A percentile compares a stretch with the other conserved stretches of the same genome.
phyloP scores from a whole-genome alignment of 2,329 filamentous ascomycete species.

The Aureobasidium sp. region DNA sequence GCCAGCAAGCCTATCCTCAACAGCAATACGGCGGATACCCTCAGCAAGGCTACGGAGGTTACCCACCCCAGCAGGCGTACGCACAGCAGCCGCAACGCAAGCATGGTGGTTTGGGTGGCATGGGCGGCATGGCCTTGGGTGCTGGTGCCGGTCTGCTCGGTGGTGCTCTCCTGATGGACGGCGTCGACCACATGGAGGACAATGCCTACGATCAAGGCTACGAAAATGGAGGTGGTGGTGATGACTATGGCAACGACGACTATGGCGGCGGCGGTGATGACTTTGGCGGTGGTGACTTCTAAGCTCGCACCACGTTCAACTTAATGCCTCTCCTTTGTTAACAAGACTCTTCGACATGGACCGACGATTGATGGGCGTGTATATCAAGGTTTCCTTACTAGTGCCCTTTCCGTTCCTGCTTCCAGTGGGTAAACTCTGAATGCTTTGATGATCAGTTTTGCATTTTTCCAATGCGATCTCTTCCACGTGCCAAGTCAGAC shows the following conservation, averaged over 20 bases:
- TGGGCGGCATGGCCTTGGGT: slow-evolving; percentile 42
- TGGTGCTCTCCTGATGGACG: slow-evolving; percentile 63
- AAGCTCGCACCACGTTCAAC: not conserved
- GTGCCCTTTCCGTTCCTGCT: not conserved
- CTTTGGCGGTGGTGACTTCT: slow-evolving; percentile 17
- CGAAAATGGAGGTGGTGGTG: slow-evolving; percentile 18
- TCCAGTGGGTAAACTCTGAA: not conserved
- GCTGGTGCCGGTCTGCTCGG: slow-evolving; percentile 68
- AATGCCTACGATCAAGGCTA: slow-evolving; percentile 42
- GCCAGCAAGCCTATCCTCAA: slow-evolving; percentile 21
- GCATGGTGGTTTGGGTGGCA: slow-evolving; percentile 25
- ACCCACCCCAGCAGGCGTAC: slow-evolving; percentile 20
- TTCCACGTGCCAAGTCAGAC: not conserved
- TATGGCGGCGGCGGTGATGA: slow-evolving; percentile 26
- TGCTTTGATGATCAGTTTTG: not conserved
- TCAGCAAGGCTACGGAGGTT: slow-evolving; percentile 20
- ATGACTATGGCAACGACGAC: slow-evolving; percentile 22
- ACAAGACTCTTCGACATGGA: not conserved
- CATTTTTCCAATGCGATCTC: not conserved
- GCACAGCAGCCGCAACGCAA: slow-evolving; percentile 36
- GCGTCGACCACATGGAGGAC: slow-evolving; percentile 47
- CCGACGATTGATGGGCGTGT: not conserved
- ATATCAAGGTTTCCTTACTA: not conserved
- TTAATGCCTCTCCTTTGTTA: not conserved
- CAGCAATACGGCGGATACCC: slow-evolving; percentile 16